Conservation (phyloP, 2,329 filamentous ascomycete genomes). For the Clathrospora elynae region DNA sequence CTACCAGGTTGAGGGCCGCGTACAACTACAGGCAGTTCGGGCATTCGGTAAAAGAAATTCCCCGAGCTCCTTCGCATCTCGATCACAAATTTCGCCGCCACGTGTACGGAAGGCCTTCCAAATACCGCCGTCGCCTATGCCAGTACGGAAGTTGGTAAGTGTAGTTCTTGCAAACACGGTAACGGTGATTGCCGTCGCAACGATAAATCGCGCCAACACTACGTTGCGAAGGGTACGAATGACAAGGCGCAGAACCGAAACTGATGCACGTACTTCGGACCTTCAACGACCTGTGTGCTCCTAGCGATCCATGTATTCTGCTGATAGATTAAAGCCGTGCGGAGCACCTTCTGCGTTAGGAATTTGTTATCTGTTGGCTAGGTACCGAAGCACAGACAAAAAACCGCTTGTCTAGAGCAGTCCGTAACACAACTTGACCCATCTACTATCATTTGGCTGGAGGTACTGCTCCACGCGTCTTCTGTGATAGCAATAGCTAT, state of each 20-base stretch:
- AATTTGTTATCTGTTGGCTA: neutral
- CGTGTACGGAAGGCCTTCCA: neutral
- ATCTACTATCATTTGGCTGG: no score
- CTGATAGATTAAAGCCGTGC: neutral
- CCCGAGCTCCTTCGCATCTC: neutral
- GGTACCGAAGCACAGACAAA: neutral
- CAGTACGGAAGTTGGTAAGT: neutral
- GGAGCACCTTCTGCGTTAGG: slow-evolving; percentile 1
- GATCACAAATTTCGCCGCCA: neutral
- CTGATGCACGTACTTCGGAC: neutral
- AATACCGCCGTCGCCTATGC: neutral
- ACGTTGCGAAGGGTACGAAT: neutral
- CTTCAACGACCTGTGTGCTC: neutral
- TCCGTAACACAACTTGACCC: no score
- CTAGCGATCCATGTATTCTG: neutral
- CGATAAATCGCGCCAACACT: neutral
- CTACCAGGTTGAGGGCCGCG: slow-evolving; percentile 4
- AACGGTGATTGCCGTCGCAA: neutral
- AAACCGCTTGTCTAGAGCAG: neutral
- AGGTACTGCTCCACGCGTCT: no score
- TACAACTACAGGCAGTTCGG: no score
- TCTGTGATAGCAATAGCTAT: no score
- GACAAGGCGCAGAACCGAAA: neutral
- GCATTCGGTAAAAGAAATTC: slow-evolving; percentile 2
- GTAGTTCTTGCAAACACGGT: neutral